Base-by-base conservation (phyloP, 1,284 basidiomycete species). In the Microbotryum saponariae region DNA sequence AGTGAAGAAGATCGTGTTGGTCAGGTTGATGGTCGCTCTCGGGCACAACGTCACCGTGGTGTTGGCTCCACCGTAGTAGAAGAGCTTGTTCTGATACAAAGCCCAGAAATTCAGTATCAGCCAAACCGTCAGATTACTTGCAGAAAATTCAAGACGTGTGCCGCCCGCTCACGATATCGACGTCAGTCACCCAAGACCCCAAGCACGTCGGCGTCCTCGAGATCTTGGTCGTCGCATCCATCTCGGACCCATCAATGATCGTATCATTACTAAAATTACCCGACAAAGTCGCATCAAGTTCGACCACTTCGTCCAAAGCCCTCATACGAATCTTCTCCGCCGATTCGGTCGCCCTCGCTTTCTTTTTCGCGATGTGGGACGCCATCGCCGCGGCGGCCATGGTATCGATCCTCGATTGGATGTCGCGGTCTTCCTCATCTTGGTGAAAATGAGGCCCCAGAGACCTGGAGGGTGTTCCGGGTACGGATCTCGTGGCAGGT, bases 11-110 rank as follows among this genome's bases (percentile, higher is more conserved):
- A 81, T 77, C 2, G 78, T 71, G 4, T 74, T 73, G 3, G 72
- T 72, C 31, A 80, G 68, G 1, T 70, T 65, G 64, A 79, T 77
- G n/a, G 69, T 68, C 14, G 74, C 72, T 9, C 73, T 72, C 0
- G 78, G 78, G 66, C 79, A 81, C 3, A 81, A 74, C 20, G 72
- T 67, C 47, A 81, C 76, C 53, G 73, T 73, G 14, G 77, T 76
- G 7, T 76, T 76, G 0, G 76, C 77, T 12, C 71, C 71, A 45
- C 71, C 71, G 51, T 66, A 64, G 54, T 59, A 63, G 20, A 71
- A 61, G 2, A 69, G 62, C n/a, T 52, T 21, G 45, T 47, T 56
- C 54, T 18, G n/a, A 25, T 20, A 29, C 23, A 29, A 55, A 25
- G 10, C 27, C 27, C 16, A 21, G 8, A 48, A 16, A 8, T 9